phyloP scores from a whole-genome alignment of 768 basidiomycete genomes.

The Dentipellis fragilis region DNA sequence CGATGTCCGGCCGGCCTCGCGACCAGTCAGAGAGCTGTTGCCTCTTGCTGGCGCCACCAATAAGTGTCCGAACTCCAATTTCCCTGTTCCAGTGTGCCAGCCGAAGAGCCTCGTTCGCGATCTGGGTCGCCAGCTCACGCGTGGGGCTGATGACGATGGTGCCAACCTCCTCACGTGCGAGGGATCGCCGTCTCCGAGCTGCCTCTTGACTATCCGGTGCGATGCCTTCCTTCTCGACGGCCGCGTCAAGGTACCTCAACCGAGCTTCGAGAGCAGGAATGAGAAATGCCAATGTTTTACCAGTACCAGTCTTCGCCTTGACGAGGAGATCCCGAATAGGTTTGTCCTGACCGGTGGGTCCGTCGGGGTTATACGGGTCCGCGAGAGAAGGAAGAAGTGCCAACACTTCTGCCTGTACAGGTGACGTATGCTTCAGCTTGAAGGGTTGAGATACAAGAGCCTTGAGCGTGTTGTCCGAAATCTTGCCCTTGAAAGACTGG shows the following conservation, averaged over 20 bases:
- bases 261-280: constrained; percentile 80
- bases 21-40: constrained; percentile 62
- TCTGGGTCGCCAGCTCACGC: constrained; percentile 83
- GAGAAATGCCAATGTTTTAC: constrained; percentile 84
- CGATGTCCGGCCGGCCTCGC: constrained; percentile 59
- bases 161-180: constrained; percentile 45
- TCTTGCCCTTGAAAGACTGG: constrained; percentile 20
- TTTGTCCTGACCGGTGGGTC: constrained; percentile 3
- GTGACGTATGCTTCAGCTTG: constrained; percentile 59
- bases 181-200: constrained; percentile 23
- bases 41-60: constrained; percentile 64
- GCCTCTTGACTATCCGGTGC: constrained; percentile 21
- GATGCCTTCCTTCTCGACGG: constrained; percentile 33
- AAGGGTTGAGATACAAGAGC: constrained; percentile 60
- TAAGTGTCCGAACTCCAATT: constrained; percentile 63
- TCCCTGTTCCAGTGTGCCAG: constrained; percentile 50
- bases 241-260: constrained; percentile 41
- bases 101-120: constrained; percentile 71
- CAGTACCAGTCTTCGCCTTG: constrained; percentile 82
- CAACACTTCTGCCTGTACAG: constrained; percentile 76
- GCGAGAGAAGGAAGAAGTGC: constrained; percentile 64
- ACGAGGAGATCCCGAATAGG: constrained; percentile 64
- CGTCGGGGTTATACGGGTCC: constrained; percentile 33
- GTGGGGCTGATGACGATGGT: constrained; percentile 83
- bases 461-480: constrained; percentile 31